phyloP scores from a whole-genome alignment of 306 rosid species.

The cucumber (Cucumis sativus) region Cucumber_9930_V3 NC_026658.2:4201001-4201500 shows the following conservation, averaged over 20 bases:
- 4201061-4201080: no score
- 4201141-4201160: constrained; percentile 31
- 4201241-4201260: constrained; percentile 61
- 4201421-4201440: no score
- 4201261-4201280: constrained; percentile 38
- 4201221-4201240: constrained; percentile 54
- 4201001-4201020: constrained; percentile 44
- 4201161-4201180: constrained; percentile 29
- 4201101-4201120: constrained; percentile 48
- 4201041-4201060: no score
- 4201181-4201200: constrained; percentile 37
- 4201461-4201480: no score
- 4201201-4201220: constrained; percentile 52
- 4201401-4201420: no score
- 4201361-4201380: no score
- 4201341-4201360: neutral
- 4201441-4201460: no score
- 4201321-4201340: neutral
- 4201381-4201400: no score
- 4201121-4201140: constrained; percentile 48
- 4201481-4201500: no score
- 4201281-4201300: neutral
- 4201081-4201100: no score
- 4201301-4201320: constrained; percentile 27
- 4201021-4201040: no score